Conservation (phyloP, 73 alveolate species). For the Halteria grandinella region DNA sequence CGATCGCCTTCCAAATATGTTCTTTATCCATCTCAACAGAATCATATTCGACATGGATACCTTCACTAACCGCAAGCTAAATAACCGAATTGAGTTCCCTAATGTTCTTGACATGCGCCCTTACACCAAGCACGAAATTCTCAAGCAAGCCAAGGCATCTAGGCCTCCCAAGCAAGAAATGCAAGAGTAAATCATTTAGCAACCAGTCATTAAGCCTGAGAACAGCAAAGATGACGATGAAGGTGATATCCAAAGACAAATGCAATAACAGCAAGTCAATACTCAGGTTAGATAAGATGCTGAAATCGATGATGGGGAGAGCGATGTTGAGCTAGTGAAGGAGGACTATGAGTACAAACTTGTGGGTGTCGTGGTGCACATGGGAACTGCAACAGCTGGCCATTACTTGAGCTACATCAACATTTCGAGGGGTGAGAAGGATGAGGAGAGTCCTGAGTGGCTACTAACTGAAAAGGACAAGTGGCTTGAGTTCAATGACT, state of each 20-base stretch:
- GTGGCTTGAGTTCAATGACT: slow-evolving; percentile 76
- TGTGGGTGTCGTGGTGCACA: slow-evolving; percentile 66
- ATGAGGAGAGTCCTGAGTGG: slow-evolving; percentile 55
- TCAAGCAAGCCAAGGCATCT: slow-evolving; percentile 32
- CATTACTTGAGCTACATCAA: slow-evolving; percentile 67
- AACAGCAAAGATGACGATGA: slow-evolving; percentile 40
- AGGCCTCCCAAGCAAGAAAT: no score
- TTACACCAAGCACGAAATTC: slow-evolving; percentile 56
- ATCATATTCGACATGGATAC: slow-evolving; percentile 52
- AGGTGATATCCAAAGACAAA: slow-evolving; percentile 39
- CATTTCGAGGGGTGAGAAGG: slow-evolving; percentile 18
- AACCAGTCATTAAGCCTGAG: slow-evolving; percentile 30
- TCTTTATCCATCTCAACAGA: slow-evolving; percentile 65
- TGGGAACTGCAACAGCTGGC: slow-evolving; percentile 71
- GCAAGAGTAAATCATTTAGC: slow-evolving; percentile 31
- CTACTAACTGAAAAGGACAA: slow-evolving; percentile 47
- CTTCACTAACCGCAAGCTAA: slow-evolving; percentile 37
- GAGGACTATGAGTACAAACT: slow-evolving; percentile 58
- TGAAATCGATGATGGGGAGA: not conserved
- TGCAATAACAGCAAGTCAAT: slow-evolving; percentile 15
- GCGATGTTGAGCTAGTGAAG: not conserved
- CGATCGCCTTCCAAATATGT: slow-evolving; percentile 66
- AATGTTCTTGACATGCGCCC: slow-evolving; percentile 57
- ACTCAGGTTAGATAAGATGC: slow-evolving; percentile 1
- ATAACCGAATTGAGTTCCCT: slow-evolving; percentile 72